Evolutionary conservation across 805 yeast genomes (phyloP).

Genomic region (Yarrowia porcina): DNA sequence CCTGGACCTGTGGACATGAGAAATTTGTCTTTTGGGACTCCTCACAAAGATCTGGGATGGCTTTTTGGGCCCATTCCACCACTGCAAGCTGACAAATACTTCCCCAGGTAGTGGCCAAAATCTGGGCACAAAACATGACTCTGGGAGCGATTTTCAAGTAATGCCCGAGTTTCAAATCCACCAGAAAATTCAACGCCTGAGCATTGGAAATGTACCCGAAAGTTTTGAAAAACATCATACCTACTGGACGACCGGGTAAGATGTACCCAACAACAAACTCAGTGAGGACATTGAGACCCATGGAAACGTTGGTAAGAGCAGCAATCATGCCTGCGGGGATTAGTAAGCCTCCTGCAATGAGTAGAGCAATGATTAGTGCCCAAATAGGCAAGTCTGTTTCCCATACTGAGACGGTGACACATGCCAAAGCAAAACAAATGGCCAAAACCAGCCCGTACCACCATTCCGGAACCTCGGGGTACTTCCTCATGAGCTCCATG

Average conservation of each 20-base stretch:
- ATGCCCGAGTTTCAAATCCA: constrained; percentile 62
- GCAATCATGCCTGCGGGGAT: constrained; percentile 61
- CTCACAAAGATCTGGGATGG: constrained; percentile 45
- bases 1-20: constrained; percentile 47
- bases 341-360: constrained; percentile 51
- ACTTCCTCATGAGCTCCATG: constrained; percentile 53
- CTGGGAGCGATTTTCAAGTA: constrained; percentile 64
- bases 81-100: constrained; percentile 45
- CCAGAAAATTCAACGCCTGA: constrained; percentile 53
- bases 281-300: constrained; percentile 60
- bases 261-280: constrained; percentile 65
- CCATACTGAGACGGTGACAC: constrained; percentile 43
- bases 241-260: constrained; percentile 58
- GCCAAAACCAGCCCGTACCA: constrained; percentile 44
- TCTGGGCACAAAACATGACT: constrained; percentile 53
- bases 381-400: constrained; percentile 54
- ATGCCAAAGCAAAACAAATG: constrained; percentile 46
- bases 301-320: constrained; percentile 58
- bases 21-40: constrained; percentile 45
- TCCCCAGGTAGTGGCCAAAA: constrained; percentile 47
- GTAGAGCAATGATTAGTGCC: constrained; percentile 56
- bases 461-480: constrained; percentile 63
- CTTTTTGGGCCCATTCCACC: constrained; percentile 43
- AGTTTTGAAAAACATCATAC: constrained; percentile 61
- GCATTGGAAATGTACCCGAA: constrained; percentile 53